Evolutionary conservation across 768 basidiomycete genomes (phyloP).

Genomic region (Austroboletus eburneus): DNA sequence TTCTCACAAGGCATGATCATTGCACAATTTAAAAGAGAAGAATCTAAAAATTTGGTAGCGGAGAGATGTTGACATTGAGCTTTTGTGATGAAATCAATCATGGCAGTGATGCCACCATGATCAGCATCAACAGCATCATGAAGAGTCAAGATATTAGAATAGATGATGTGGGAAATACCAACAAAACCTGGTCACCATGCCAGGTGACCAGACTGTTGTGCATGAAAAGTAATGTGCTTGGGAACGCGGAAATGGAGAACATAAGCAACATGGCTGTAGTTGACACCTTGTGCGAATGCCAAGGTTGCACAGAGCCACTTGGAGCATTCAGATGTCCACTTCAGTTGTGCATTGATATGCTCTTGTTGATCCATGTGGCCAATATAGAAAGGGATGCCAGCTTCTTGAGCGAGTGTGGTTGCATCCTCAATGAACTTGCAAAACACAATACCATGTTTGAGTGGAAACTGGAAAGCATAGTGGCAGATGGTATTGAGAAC

Average conservation of each 20-base stretch:
- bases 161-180: conserved; percentile 2
- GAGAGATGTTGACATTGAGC: not conserved
- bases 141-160: not conserved
- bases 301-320: conserved; percentile 7
- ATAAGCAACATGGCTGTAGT: conserved; percentile 3
- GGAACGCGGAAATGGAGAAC: conserved; percentile 2
- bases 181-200: not conserved
- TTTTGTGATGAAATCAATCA: not conserved
- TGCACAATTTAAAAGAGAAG: not conserved
- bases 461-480: not conserved
- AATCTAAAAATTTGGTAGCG: too few species aligned
- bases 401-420: not conserved
- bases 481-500: too few species aligned
- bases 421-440: not conserved
- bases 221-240: conserved; percentile 3
- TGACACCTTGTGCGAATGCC: conserved; percentile 5
- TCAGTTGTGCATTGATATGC: not conserved
- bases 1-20: not conserved
- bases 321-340: not conserved
- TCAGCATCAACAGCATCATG: not conserved
- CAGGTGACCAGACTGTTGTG: conserved; percentile 5
- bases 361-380: not conserved
- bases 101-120: not conserved
- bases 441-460: not conserved
- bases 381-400: not conserved